Evolutionary conservation across 2,329 filamentous ascomycete genomes (phyloP).

Genomic region (Geosmithia flava): DNA sequence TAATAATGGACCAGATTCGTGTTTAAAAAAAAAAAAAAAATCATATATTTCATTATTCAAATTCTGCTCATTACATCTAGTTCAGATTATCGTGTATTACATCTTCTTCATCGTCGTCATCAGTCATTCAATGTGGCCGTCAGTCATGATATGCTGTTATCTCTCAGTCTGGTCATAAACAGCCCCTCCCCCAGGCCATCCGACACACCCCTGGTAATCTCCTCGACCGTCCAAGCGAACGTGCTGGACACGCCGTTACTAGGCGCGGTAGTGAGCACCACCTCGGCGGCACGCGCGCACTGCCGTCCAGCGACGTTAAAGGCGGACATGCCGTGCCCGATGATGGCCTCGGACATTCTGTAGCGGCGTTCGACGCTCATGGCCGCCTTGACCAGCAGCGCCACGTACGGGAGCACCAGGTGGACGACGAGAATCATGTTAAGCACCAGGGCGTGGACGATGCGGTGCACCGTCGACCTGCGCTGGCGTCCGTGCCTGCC

Average conservation of each 20-base stretch:
- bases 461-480: constrained; percentile 43
- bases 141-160: not conserved
- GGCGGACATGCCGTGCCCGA: constrained; percentile 51
- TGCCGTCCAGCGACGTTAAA: constrained; percentile 42
- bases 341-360: constrained; percentile 58
- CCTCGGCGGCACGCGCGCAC: constrained; percentile 41
- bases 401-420: constrained; percentile 48
- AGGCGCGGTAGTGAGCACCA: constrained; percentile 42
- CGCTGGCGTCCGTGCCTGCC: not conserved
- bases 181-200: constrained; percentile 41
- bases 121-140: not conserved
- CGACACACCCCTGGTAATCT: constrained; percentile 53
- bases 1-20: too few relatives aligned
- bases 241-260: constrained; percentile 43
- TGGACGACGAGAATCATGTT: constrained; percentile 47
- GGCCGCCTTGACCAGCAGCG: constrained; percentile 36
- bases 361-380: constrained; percentile 56
- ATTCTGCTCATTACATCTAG: not conserved
- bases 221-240: constrained; percentile 48
- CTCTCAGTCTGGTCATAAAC: not conserved
- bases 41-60: too few relatives aligned
- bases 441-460: constrained; percentile 42
- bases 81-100: not conserved
- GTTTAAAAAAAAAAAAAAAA: too few relatives aligned
- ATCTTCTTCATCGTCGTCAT: not conserved